phyloP scores from a whole-genome alignment of 371 early-diverging fungal genomes.

The Apophysomyces sp. region DNA sequence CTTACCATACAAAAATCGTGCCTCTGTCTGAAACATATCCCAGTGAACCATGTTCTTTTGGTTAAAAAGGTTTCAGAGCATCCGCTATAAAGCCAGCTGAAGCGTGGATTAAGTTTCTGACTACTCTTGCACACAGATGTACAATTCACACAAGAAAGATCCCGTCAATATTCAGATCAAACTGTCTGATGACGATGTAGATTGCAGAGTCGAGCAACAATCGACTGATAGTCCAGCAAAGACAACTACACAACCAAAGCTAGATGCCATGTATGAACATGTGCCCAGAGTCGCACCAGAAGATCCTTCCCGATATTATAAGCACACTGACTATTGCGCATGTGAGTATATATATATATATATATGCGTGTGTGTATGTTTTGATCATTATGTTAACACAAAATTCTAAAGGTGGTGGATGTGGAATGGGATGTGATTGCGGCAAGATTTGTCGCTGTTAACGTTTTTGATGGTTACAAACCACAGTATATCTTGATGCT shows the following conservation, averaged over 20 bases:
- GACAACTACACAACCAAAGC: neutral
- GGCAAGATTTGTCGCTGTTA: conserved; percentile 8
- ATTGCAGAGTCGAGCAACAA: neutral
- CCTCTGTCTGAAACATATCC: too few species aligned
- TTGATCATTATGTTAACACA: too few species aligned
- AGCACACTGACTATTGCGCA: conserved; percentile 11
- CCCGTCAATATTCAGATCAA: neutral
- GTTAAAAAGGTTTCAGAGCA: neutral
- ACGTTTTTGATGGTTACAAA: neutral
- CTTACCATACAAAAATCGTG: too few species aligned
- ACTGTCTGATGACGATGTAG: neutral
- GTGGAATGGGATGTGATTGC: conserved; percentile 14
- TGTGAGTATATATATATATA: too few species aligned
- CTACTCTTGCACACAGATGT: neutral
- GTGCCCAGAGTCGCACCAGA: neutral
- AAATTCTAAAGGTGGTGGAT: conserved; percentile 11
- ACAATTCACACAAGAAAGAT: neutral
- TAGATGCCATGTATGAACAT: conserved; percentile 2
- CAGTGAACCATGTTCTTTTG: too few species aligned
- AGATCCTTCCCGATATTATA: neutral
- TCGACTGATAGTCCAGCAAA: neutral
- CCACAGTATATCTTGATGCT: too few species aligned
- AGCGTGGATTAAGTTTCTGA: neutral
- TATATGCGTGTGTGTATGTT: too few species aligned
- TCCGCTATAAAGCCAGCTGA: neutral